Percentiles rank a stretch among this genome's conserved stretches.
Conservation (phyloP, 2,329 filamentous ascomycete species). For the Hymenoscyphus linearis region DNA sequence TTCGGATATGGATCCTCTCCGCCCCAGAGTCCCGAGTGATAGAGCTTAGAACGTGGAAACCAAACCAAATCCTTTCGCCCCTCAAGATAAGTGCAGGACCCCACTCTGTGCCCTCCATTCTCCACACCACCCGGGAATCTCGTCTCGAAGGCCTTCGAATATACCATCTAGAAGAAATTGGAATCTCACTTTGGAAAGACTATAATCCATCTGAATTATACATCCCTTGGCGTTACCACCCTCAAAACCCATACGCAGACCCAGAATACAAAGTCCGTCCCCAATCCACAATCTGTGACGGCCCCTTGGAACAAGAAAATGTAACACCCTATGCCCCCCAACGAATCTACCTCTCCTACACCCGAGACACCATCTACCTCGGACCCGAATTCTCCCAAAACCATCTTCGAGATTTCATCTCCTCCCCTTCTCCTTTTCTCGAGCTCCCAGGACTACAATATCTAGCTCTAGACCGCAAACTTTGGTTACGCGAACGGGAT, state of each 20-base stretch:
- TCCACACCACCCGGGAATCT: conserved; percentile 19
- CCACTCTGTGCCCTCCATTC: conserved; percentile 14
- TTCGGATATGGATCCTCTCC: conserved; percentile 23
- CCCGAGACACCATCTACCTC: conserved; percentile 20
- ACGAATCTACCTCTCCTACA: conserved; percentile 16
- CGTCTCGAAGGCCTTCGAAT: conserved; percentile 16
- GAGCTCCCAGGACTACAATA: conserved; percentile 16
- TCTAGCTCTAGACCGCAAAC: conserved; percentile 17
- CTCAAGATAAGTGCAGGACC: conserved; percentile 17
- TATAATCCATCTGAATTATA: conserved; percentile 8
- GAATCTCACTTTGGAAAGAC: conserved; percentile 12
- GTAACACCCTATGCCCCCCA: conserved; percentile 11
- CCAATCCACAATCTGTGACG: not conserved
- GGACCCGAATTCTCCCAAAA: conserved; percentile 19
- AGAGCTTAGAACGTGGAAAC: conserved; percentile 22
- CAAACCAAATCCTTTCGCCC: conserved; percentile 6
- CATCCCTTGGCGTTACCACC: conserved; percentile 17
- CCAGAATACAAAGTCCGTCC: not conserved
- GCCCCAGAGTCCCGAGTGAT: conserved; percentile 12
- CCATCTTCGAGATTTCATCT: conserved; percentile 15
- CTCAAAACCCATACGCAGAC: conserved; percentile 10
- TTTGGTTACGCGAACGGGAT: conserved; percentile 8
- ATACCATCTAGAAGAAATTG: conserved; percentile 16
- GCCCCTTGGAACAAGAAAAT: not conserved
- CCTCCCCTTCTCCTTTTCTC: conserved; percentile 1